Evolutionary conservation across 768 basidiomycete genomes (phyloP), one percentile per base, ranked within the genome.

Genomic region (Dictyophora rubrovolvata): DNA sequence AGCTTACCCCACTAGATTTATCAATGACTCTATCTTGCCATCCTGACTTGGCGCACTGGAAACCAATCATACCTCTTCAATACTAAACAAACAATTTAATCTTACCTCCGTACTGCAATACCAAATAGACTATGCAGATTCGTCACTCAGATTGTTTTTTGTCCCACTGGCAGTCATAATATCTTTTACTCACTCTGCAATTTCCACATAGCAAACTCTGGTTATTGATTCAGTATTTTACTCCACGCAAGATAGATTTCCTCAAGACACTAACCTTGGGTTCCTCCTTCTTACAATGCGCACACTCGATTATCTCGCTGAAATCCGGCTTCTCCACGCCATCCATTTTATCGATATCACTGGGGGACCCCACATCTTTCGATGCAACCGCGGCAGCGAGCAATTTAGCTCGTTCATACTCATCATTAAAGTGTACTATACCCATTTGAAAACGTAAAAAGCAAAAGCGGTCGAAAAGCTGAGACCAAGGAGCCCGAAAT

Each of bases 21-120:
- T 51, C 50, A 21, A 56, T 56, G 37, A 46, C 20, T 34, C 37
- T 56, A 56, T 56, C 55, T 23, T n/a, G 36, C 55, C 55, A 56
- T 1, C 55, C 55, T 18, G 55, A 37, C 42, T 23, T 56, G 5
- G 55, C 37, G 48, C 55, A 56, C 55, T 56, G 20, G n/a, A 56
- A 21, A n/a, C 11, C 5, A 56, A 46, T 17, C 18, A 46, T 37
- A 34, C 34, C 35, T n/a, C 8, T 18, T 20, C 11, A 18, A 1
- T 2, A 42, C 11, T 14, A 42, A 3, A 4, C 14, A 21, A 17
- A 42, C 20, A 48, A 4, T 22, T 11, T 18, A 12, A 54, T 10
- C 6, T 18, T 18, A 56, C 55, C 37, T 56, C 37, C 46, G 55
- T 4, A 22, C 36, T 56, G 37, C 55, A 56, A 5, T 56, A 47